Percentiles rank a stretch among this genome's conserved stretches.
phyloP scores from a whole-genome alignment of 495 filamentous ascomycete species.

The Sabuloglossum arenarium region DNA sequence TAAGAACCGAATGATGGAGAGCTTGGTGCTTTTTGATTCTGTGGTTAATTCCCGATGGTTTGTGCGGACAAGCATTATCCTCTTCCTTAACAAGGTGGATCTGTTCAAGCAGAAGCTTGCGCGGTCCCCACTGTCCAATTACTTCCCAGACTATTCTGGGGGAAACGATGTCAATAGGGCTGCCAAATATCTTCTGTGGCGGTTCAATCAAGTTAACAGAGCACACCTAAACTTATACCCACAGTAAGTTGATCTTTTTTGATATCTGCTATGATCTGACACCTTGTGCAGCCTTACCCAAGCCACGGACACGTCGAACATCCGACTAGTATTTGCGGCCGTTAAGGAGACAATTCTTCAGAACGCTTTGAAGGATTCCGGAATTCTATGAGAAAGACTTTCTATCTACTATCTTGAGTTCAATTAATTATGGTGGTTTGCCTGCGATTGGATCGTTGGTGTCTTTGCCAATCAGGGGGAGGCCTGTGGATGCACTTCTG shows the following conservation, averaged over 20 bases:
- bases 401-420: not conserved
- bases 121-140: constrained; percentile 71
- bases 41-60: constrained; percentile 99
- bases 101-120: constrained; percentile 88
- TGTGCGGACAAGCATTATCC: constrained; percentile 92
- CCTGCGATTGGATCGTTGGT: not conserved
- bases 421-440: not conserved
- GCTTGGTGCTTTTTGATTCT: constrained; percentile 89
- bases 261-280: not conserved
- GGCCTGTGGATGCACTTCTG: not conserved
- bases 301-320: constrained; percentile 96
- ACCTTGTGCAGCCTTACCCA: constrained; percentile 56
- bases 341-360: constrained; percentile 98
- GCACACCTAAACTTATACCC: constrained; percentile 93
- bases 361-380: constrained; percentile 93
- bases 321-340: constrained; percentile 89
- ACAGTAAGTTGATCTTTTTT: constrained; percentile 43
- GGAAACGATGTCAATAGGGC: constrained; percentile 95
- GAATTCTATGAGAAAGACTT: constrained; percentile 51
- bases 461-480: not conserved
- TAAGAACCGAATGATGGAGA: constrained; percentile 98
- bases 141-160: constrained; percentile 95
- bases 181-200: constrained; percentile 92
- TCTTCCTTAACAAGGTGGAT: constrained; percentile 97
- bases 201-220: constrained; percentile 95